Evolutionary conservation across 2,329 filamentous ascomycete species (phyloP), one percentile per base, ranked within the genome.

Genomic region (Aspergillus sp.): DNA sequence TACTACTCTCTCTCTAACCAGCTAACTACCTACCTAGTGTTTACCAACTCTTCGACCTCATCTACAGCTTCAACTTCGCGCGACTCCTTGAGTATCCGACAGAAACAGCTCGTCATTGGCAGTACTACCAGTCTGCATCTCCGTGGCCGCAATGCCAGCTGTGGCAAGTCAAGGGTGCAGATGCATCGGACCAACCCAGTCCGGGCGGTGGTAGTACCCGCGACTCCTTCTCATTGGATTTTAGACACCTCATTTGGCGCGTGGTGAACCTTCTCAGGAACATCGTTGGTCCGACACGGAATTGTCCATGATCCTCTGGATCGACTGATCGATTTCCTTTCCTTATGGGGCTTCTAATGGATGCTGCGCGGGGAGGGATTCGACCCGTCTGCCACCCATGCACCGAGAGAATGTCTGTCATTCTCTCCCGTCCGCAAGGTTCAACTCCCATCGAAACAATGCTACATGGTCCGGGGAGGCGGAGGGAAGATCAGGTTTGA

Each of bases 171-270:
- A n/a, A n/a, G n/a, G n/a, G 11, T 4, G 11, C 32, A 38, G 40
- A 42, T 42, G 38, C 42, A 31, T 51, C 57, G 57, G 59, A 62
- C 53, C 50, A 58, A 56, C 50, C 55, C 57, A 56, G 53, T 59
- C 59, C 54, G 57, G 53, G 23, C 20, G 48, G 51, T 48, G 41
- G 46, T 47, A 44, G 43, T 56, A 58, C 58, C 58, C 58, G 51
- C 55, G 23, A 45, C 36, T 49, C 34, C 41, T 45, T 19, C 25
- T 11, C 11, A 29, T 38, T 38, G 34, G 34, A 38, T 5, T 38
- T 17, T 11, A 29, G 25, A 29, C 25, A 38, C 34, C 34, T 38
- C 14, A 38, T 38, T 38, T 17, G 34, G 16, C 16, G 14, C 14
- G 34, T 38, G 34, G 16, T 38, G 14, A 17, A 38, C 34, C 11